Evolutionary conservation across 306 rosid species (phyloP), one percentile per base, ranked within the genome.

Genomic region (Oxytropis ochrocephala): DNA sequence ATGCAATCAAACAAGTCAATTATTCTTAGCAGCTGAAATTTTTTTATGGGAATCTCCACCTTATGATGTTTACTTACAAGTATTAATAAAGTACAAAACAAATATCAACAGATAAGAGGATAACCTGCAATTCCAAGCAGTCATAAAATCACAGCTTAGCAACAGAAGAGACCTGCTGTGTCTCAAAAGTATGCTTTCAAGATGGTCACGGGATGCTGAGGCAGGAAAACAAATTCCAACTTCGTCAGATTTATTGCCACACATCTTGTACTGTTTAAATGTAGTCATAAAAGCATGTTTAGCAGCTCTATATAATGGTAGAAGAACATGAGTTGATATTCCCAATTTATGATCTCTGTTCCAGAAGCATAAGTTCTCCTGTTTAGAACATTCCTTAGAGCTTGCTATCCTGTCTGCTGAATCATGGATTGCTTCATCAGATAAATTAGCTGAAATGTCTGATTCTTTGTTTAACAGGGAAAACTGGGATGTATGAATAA

Each of bases 121-220:
- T 69, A 75, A 91, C 98, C 98, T 94, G 78, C 85, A 81, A 85
- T 88, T 85, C 98, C 98, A 88, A 21, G 98, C 95, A 43, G 96
- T 88, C 52, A 87, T 78, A 46, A 87, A 91, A 79, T 94, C 98
- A 70, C 82, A 84, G 80, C 97, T 94, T 67, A 87, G 81, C 82
- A 94, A 66, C 69, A 91, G 67, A 63, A 91, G 80, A 39, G 92
- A 85, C 81, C 56, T 80, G 84, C 97, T 85, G 60, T 83, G 88
- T 78, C 81, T 91, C 90, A 90, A 72, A 74, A 88, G 86, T 9
- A 67, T 77, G 42, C 64, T 76, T 77, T 82, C 90, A 75, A 82
- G 46, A 47, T 46, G 42, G 57, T 66, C 67, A 78, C 41, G 50
- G n/a, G 86, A 76, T 43, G 66, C 18, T 12, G 82, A 24, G n/a